phyloP scores from a whole-genome alignment of 768 basidiomycete genomes.

The Crucibulum laeve region DNA sequence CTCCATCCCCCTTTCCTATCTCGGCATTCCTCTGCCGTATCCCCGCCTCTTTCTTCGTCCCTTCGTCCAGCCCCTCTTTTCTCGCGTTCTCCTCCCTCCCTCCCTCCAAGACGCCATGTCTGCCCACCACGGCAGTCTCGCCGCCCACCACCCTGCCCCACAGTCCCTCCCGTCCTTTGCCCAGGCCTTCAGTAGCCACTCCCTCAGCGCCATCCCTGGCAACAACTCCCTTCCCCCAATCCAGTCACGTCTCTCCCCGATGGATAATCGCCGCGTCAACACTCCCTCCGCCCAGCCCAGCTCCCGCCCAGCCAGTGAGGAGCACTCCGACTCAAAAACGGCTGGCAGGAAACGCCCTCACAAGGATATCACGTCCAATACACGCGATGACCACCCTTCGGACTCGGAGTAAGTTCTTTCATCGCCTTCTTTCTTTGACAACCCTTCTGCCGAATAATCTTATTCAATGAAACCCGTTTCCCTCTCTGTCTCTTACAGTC shows the following conservation, averaged over 20 bases:
- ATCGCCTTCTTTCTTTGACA: conserved; percentile 13
- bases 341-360: conserved; percentile 42
- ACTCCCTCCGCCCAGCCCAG: conserved; percentile 19
- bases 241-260: conserved; percentile 35
- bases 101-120: conserved; percentile 33
- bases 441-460: conserved; percentile 4
- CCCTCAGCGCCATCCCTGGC: conserved; percentile 44
- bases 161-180: conserved; percentile 79
- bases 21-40: conserved; percentile 8
- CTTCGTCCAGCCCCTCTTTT: conserved; percentile 5
- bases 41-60: conserved; percentile 7
- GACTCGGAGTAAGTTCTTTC: conserved; percentile 42
- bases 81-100: conserved; percentile 7
- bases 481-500: conserved; percentile 20
- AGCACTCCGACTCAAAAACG: conserved; percentile 16
- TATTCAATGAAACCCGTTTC: conserved; percentile 2
- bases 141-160: no score
- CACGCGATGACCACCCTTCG: conserved; percentile 30
- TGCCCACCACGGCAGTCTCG: conserved; percentile 34
- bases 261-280: conserved; percentile 27
- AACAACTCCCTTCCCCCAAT: conserved; percentile 68
- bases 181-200: conserved; percentile 63
- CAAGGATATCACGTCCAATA: conserved; percentile 28
- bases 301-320: conserved; percentile 27
- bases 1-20: conserved; percentile 6